Evolutionary conservation across 2,329 filamentous ascomycete genomes (phyloP), one percentile per base, ranked within the genome.

Genomic region (Sclerotiophoma versabilis): DNA sequence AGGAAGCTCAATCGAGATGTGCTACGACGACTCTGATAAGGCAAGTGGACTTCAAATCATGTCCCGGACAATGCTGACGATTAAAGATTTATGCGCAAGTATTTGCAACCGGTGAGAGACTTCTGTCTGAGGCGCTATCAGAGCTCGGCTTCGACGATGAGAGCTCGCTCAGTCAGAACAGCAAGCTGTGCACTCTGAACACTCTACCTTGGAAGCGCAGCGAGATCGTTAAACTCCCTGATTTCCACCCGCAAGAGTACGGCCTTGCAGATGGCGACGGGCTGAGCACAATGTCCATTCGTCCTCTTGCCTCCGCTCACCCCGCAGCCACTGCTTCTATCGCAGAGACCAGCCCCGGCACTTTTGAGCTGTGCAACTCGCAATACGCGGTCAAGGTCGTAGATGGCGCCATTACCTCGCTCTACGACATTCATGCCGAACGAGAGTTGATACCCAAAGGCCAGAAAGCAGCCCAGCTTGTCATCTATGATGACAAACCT

Each of bases 401-500:
- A 38, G 78, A 84, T 14, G 95, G 95, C 36, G 84, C 83, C 57
- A 93, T 99, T 61, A 92, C 87, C 0, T 97, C 93, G 6, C 82
- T 99, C 1, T 88, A 90, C 69, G 95, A 98, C 74, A 81, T 87
- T 33, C 75, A 81, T 37, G 86, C 85, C 9, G 81, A 89, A 22
- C 87, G 93, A 45, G 92, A 99, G 73, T 77, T 96, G 17, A 84
- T 99, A 42, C 83, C 91, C 3, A 80, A 83, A 55, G 84, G 81
- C 25, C 84, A 84, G 20, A 93, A 93, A 73, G 93, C 89, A 20
- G 96, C 96, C 63, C 92, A 97, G 71, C 86, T 95, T 44, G 93
- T 98, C 60, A 87, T 98, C 20, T 98, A 96, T 68, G 95, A 99
- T 70, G 95, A 99, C 77, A 97, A 98, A 77, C 93, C 93, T 19